These are phyloP conservation scores for Haplosporangium sp. DNA, from an alignment of 371 early-diverging fungal species.

Conservation along the genomic window DNA sequence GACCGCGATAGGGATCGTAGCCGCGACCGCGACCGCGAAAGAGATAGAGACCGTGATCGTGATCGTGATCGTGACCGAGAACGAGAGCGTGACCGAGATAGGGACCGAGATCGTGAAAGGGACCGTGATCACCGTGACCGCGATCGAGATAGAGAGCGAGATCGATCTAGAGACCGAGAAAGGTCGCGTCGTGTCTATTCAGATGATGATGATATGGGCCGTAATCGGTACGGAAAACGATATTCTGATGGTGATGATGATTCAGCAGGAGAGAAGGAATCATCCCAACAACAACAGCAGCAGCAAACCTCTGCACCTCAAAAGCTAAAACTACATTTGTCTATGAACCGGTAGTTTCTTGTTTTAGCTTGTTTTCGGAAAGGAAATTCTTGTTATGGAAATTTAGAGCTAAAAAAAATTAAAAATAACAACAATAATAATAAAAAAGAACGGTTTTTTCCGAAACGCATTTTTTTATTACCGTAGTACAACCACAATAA, in stretches of 20 bases:
- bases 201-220: conserved; percentile 2
- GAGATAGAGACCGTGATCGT: conserved; percentile 18
- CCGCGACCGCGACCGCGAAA: conserved; percentile 17
- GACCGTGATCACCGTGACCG: conserved; percentile 9
- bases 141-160: conserved; percentile 1
- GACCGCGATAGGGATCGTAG: conserved; percentile 17
- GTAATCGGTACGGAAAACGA: not conserved
- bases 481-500: no score
- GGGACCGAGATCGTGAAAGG: conserved; percentile 13
- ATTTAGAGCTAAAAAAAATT: no score
- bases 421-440: no score
- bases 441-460: no score
- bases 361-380: no score
- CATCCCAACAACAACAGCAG: not conserved
- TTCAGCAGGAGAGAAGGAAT: not conserved
- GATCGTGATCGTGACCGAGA: conserved; percentile 17
- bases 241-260: not conserved
- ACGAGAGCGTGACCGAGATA: conserved; percentile 26
- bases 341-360: not conserved
- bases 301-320: conserved; percentile 2
- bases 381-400: no score
- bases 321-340: not conserved
- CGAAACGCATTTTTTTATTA: no score
- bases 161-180: conserved; percentile 11
- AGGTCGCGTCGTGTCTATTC: conserved; percentile 10